Conservation (phyloP, 768 basidiomycete species). For the Boletus vinaceobasis region DNA sequence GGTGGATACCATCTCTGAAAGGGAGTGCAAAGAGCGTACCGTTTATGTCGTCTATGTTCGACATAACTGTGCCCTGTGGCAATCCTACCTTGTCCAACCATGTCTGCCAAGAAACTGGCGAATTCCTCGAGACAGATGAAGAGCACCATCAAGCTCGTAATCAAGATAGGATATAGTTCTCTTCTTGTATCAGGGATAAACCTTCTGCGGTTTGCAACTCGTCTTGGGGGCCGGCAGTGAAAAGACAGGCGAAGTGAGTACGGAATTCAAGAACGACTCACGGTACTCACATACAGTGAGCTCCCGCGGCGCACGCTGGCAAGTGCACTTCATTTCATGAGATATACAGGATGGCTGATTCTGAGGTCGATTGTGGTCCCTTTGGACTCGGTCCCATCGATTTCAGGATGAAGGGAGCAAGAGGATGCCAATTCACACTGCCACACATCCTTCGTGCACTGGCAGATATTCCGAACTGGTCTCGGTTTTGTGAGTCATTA, state of each 20-base stretch:
- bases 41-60: background rate
- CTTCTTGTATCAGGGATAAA: background rate
- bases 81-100: background rate
- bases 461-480: background rate
- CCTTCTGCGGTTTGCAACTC: background rate
- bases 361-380: background rate
- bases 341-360: background rate
- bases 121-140: background rate
- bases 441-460: background rate
- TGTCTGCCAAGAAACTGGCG: background rate
- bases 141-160: background rate
- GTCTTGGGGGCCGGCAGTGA: background rate
- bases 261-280: background rate
- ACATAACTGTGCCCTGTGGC: background rate
- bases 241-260: background rate
- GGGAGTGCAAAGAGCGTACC: background rate
- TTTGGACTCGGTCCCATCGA: background rate
- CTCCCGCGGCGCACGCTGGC: background rate
- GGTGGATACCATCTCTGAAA: background rate
- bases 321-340: background rate
- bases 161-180: background rate
- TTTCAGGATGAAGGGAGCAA: background rate
- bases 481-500: background rate
- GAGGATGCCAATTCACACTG: constrained; percentile 4
- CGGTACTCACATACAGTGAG: background rate